Base-by-base conservation (phyloP, 345 rosid genomes). In the Passiflora organensis region DNA sequence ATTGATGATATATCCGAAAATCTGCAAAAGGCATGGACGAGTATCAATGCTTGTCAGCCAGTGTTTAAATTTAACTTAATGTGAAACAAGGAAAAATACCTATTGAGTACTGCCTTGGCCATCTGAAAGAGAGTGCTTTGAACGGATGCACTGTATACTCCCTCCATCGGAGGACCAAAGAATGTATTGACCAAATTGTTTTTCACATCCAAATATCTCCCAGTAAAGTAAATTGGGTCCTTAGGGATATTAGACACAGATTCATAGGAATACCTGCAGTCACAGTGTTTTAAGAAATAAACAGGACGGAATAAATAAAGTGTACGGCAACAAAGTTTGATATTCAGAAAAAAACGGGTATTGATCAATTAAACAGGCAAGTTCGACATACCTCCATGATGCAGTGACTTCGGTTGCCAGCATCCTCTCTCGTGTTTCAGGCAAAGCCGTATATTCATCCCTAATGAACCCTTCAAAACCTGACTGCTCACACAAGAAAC, bases 81-180 rank as follows among this genome's bases (percentile, higher is more conserved):
- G 34, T 28, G 34, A 56, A 51, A 67, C 44, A 54, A 60, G 25
- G 53, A 52, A 32, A 32, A 48, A 72, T 23, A 91, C 98, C 93
- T 81, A 76, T 47, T 65, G 32, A 91, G 87, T 17, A 86, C 83
- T 28, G 91, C 86, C 71, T 74, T 77, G 49, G 85, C 95, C 83
- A 88, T 88, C 14, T 80, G 82, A 62, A 78, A 88, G 32, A 91
- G 90, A 42, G 96, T 86, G 71, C 87, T 78, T 67, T 91, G 98
- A n/a, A 88, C 96, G n/a, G 96, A 91, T 50, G 96, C 78, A 53
- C 96, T 88, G 69, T 91, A 91, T 21, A 88, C 83, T 64, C 96
- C 98, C 67, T 63, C 85, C 70, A 75, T 79, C 2, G 96, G 81
- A 49, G 80, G 80, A 56, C 98, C 98, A 61, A 84, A 84, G 82